Evolutionary conservation across 257 asterid species (phyloP).

Genomic region (Phtheirospermum japonicum): DNA sequence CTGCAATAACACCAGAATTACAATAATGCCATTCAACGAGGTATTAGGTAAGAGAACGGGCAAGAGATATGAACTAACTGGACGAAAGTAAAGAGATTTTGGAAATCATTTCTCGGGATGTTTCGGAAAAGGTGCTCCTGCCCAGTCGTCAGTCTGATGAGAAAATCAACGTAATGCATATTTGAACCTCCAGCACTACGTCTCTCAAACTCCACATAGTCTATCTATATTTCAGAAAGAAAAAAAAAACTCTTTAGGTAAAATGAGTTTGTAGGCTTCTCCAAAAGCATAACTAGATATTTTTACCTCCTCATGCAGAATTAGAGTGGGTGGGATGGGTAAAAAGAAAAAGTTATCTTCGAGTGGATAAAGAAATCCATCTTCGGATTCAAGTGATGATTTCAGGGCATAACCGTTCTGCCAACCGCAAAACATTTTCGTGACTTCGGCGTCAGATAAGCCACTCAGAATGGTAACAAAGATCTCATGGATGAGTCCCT

Average conservation of each 20-base stretch:
- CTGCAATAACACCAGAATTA: constrained; percentile 37
- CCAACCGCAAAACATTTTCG: constrained; percentile 77
- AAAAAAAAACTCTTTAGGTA: constrained; percentile 15
- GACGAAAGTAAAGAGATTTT: constrained; percentile 64
- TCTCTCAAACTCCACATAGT: constrained; percentile 95
- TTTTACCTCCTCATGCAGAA: constrained; percentile 90
- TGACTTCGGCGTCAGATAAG: constrained; percentile 85
- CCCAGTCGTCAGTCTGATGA: constrained; percentile 77
- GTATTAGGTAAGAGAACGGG: constrained; percentile 11
- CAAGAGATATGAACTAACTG: constrained; percentile 38
- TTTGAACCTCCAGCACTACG: constrained; percentile 95
- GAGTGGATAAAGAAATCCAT: constrained; percentile 95
- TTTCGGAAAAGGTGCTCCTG: constrained; percentile 97
- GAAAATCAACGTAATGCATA: constrained; percentile 95
- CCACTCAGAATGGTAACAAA: constrained; percentile 76
- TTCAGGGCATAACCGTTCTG: constrained; percentile 90
- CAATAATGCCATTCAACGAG: not conserved
- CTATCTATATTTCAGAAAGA: constrained; percentile 47
- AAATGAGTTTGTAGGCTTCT: not conserved
- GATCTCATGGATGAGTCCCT: constrained; percentile 85
- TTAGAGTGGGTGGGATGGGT: constrained; percentile 95
- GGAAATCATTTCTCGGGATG: constrained; percentile 88
- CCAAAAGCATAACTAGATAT: not conserved
- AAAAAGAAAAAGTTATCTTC: constrained; percentile 97
- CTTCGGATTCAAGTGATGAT: constrained; percentile 98